Conservation (phyloP, 345 rosid species). For the Populus deltoides region DNA sequence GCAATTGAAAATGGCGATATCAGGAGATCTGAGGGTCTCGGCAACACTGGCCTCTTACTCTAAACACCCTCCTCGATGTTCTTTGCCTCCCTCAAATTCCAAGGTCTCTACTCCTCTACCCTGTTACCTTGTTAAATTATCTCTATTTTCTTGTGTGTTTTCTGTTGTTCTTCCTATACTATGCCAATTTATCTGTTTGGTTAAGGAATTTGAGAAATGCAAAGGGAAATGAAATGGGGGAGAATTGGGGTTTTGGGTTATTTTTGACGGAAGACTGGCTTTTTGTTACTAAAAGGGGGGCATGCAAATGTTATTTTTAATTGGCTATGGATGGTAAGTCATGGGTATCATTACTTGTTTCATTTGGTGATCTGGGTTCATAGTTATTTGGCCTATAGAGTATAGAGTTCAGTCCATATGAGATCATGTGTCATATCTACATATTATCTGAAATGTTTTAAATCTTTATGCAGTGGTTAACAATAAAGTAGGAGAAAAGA, state of each 20-base stretch:
- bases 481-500: background rate
- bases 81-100: constrained; percentile 41
- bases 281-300: background rate
- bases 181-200: constrained; percentile 10
- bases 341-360: background rate
- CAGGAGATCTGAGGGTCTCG: constrained; percentile 67
- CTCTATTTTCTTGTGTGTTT: background rate
- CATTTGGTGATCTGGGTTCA: background rate
- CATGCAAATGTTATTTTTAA: background rate
- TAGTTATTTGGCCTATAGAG: background rate
- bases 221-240: background rate
- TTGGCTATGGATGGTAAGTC: background rate
- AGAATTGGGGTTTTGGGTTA: background rate
- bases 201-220: background rate
- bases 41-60: constrained; percentile 55
- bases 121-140: background rate
- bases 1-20: constrained; percentile 45
- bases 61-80: constrained; percentile 42
- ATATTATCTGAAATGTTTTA: background rate
- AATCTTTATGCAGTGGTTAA: background rate
- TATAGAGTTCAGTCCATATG: background rate
- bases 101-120: constrained; percentile 43
- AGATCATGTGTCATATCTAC: background rate
- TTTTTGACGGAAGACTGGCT: background rate
- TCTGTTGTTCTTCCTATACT: background rate